A percentile compares a stretch with the other conserved stretches of the same genome.
Evolutionary conservation across 1,284 basidiomycete species (phyloP).

Genomic region (Tilletia setariae): DNA sequence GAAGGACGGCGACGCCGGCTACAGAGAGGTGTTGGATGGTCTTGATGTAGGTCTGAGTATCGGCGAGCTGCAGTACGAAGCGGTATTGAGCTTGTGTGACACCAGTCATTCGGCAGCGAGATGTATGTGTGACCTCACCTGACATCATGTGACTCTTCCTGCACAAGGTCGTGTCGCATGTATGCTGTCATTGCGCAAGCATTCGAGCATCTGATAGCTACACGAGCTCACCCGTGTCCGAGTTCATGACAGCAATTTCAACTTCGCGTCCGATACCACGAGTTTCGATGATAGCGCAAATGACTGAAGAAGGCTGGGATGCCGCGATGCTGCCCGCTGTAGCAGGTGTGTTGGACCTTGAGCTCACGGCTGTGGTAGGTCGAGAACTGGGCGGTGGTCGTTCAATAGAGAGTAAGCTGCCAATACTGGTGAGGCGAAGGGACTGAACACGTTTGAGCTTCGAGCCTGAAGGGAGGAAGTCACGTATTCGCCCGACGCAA

Average conservation of each 20-base stretch:
- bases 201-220: neutral
- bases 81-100: neutral
- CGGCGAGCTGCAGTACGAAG: conserved; percentile 57
- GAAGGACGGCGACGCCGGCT: conserved; percentile 59
- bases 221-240: conserved; percentile 66
- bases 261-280: conserved; percentile 70
- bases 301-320: neutral
- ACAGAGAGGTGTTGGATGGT: conserved; percentile 79
- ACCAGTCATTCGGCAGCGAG: too few species aligned
- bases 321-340: neutral
- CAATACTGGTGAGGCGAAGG: conserved; percentile 7
- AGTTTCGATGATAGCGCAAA: conserved; percentile 33
- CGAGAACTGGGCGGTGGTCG: conserved; percentile 7
- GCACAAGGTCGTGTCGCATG: conserved; percentile 48
- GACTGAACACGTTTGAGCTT: neutral
- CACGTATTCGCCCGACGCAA: neutral
- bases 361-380: neutral
- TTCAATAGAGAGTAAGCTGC: too few species aligned
- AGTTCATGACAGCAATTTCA: conserved; percentile 78
- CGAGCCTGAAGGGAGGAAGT: conserved; percentile 10
- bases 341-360: neutral
- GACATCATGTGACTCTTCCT: neutral
- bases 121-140: neutral
- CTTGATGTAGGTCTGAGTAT: conserved; percentile 67
- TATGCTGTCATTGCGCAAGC: neutral